Evolutionary conservation across 2,329 filamentous ascomycete genomes (phyloP), one percentile per base, ranked within the genome.

Genomic region (Stemphylium lycopersici): DNA sequence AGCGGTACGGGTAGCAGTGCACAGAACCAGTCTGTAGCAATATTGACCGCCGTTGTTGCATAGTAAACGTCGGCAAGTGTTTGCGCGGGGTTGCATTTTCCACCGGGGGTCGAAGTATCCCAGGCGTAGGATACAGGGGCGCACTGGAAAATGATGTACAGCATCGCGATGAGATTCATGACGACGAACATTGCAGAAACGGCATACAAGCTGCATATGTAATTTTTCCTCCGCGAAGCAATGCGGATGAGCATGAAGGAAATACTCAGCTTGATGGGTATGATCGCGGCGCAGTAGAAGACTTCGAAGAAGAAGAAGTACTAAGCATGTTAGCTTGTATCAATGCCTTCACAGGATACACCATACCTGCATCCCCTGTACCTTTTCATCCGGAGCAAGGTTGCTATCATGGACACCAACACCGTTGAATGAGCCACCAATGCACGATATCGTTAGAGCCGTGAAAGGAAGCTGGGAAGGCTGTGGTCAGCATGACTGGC

Each of bases 21-120:
- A 33, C 51, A 54, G 26, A 54, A 54, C 51, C 51, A 54, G 31
- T 54, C 46, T 20, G 51, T 54, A n/a, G 51, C 46, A 50, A 54
- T 50, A 16, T 54, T 54, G 12, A 54, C 34, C 16, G 51, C 51
- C 10, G 51, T 54, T 10, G 51, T 54, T 29, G 51, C 51, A 20
- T 54, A 54, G 34, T 54, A 54, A 15, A 54, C 45, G 6, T 54
- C 51, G 20, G 51, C 51, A 26, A 54, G 40, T 39, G 40, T 50
- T 7, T 50, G 46, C 22, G 51, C 34, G 11, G 46, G 51, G 15
- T 54, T 54, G 33, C 51, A 54, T 24, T 50, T 54, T 26, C 51
- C 51, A 10, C 51, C 51, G 7, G 40, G 46, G 8, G 51, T 54
- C 5, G 51, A 54, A n/a, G 46, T 50, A 39, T 54, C 51, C 51